Conservation (phyloP, 768 basidiomycete genomes). For the Amanita rubescens region DNA sequence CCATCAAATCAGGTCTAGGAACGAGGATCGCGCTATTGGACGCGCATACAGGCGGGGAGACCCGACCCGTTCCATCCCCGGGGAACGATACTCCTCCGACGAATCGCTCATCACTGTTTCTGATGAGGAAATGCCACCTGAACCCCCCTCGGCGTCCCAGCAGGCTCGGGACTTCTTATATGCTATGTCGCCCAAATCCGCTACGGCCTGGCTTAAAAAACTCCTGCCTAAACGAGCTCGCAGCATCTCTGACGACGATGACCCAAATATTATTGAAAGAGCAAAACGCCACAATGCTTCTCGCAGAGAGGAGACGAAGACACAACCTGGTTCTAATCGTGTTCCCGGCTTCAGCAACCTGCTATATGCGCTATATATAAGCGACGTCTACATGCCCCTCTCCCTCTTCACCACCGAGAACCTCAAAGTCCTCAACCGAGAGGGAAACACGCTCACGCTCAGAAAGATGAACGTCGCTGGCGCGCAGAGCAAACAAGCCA, state of each 20-base stretch:
- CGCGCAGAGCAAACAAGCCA: neutral
- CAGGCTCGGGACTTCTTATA: neutral
- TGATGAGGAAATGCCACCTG: no score
- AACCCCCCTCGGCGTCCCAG: neutral
- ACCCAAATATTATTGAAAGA: neutral
- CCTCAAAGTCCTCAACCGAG: slow-evolving; percentile 4
- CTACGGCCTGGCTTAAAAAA: neutral
- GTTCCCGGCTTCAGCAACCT: neutral
- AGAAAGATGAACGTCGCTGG: slow-evolving; percentile 5
- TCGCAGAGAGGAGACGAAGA: neutral
- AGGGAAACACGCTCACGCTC: neutral
- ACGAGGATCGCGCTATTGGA: neutral
- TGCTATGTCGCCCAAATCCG: no score
- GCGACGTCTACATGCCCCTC: slow-evolving; percentile 8
- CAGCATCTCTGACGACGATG: neutral
- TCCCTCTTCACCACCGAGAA: slow-evolving; percentile 8
- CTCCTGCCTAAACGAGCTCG: neutral
- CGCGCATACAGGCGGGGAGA: neutral
- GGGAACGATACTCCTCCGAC: neutral
- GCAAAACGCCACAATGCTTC: neutral
- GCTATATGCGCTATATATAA: neutral
- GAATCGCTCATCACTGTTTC: neutral
- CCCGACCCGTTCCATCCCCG: neutral
- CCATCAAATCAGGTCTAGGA: neutral
- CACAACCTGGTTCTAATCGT: neutral